Evolutionary conservation across 1,284 basidiomycete species (phyloP).

Genomic region (Fistulina hepatica): DNA sequence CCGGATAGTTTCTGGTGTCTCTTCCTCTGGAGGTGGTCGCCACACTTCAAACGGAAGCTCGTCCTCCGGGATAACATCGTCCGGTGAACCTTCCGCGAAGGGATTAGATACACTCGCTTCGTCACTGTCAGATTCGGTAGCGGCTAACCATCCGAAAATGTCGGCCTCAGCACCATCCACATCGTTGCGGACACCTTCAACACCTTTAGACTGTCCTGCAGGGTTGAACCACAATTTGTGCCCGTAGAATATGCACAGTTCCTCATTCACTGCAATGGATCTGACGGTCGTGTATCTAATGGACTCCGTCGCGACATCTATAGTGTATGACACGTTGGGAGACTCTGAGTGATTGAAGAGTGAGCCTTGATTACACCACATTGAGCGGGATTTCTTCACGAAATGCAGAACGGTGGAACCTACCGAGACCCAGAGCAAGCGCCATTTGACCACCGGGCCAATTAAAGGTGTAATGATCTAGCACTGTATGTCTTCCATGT

Average conservation of each 20-base stretch:
- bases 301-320: constrained; percentile 43
- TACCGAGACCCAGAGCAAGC: constrained; percentile 79
- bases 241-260: constrained; percentile 74
- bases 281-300: constrained; percentile 58
- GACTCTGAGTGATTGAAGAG: constrained; percentile 67
- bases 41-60: constrained; percentile 53
- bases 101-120: constrained; percentile 14
- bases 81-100: constrained; percentile 27
- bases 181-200: constrained; percentile 6
- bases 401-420: constrained; percentile 14
- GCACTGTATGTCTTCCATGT: constrained; percentile 56
- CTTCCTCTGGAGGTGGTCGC: constrained; percentile 51
- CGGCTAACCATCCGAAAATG: constrained; percentile 36
- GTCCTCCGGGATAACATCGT: constrained; percentile 40
- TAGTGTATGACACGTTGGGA: constrained; percentile 64
- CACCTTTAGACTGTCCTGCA: background rate
- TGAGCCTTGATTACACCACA: constrained; percentile 40
- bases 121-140: constrained; percentile 10
- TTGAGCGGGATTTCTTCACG: background rate
- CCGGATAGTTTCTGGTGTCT: constrained; percentile 41
- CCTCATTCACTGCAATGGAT: constrained; percentile 48
- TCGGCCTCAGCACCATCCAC: constrained; percentile 23
- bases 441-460: constrained; percentile 80
- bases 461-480: constrained; percentile 81
- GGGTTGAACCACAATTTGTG: constrained; percentile 55